Percentiles rank a stretch among this genome's conserved stretches.
These are phyloP conservation scores for Neonectria ditissima DNA, from an alignment of 2,329 filamentous ascomycete species.

Conservation along the genomic window DNA sequence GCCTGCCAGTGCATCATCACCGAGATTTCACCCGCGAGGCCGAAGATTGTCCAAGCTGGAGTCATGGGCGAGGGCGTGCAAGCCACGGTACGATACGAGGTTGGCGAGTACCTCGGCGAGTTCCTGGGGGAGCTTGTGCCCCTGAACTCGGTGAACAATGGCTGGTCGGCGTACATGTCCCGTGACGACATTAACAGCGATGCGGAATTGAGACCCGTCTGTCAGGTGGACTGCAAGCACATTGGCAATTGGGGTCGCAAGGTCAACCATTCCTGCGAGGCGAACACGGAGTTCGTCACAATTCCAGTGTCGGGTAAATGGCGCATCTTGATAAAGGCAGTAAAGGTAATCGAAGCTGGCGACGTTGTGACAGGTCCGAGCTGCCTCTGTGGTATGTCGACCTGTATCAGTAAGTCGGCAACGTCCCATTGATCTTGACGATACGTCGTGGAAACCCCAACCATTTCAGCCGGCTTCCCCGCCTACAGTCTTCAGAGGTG, in stretches of 20 bases:
- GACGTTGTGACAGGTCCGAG: neutral
- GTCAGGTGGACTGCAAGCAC: neutral
- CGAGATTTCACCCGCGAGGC: neutral
- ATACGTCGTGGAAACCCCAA: neutral
- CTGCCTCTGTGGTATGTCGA: neutral
- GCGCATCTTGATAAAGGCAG: conserved; percentile 12
- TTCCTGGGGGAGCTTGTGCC: neutral
- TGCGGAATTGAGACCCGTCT: neutral
- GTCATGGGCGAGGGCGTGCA: neutral
- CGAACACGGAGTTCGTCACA: neutral
- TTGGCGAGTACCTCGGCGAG: neutral
- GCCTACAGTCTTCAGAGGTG: neutral
- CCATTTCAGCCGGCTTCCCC: neutral
- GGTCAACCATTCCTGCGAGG: conserved; percentile 22
- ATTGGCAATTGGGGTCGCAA: conserved; percentile 20
- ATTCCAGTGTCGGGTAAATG: conserved; percentile 14
- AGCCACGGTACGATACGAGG: neutral
- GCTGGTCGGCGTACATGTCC: neutral
- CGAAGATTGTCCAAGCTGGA: neutral
- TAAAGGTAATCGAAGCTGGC: neutral
- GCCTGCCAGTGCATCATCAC: neutral
- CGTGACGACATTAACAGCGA: neutral
- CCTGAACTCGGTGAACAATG: neutral
- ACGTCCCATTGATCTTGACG: neutral
- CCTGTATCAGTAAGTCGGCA: neutral